Conservation (phyloP, 352 stramenopile genomes). For the Peronosclerospora sorghi region DNA sequence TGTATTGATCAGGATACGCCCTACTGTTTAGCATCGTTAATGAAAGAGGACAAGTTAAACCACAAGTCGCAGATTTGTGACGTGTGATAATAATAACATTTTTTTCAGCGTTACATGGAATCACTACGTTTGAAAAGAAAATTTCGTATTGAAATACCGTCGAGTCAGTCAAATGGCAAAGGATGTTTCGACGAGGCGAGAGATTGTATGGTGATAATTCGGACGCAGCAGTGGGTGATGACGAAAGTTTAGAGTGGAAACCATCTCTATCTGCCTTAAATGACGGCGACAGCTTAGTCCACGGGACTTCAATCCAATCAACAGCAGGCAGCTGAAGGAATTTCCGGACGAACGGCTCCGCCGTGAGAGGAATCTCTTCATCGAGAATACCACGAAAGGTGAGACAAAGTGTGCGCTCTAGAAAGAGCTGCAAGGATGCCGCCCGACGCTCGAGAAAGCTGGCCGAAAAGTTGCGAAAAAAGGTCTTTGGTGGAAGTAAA, state of each 20-base stretch:
- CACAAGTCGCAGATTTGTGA: constrained; percentile 20
- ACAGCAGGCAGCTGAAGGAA: constrained; percentile 63
- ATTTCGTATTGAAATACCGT: constrained; percentile 22
- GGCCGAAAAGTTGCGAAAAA: constrained; percentile 47
- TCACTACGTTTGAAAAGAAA: constrained; percentile 29
- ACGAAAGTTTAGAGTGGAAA: constrained; percentile 15
- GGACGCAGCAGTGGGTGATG: constrained; percentile 15
- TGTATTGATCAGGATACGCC: not conserved
- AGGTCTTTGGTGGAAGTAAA: constrained; percentile 58
- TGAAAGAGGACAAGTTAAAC: not conserved
- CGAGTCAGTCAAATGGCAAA: constrained; percentile 6
- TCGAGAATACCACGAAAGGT: constrained; percentile 56
- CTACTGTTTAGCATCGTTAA: not conserved
- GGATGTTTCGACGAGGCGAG: constrained; percentile 14
- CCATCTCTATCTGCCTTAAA: constrained; percentile 5
- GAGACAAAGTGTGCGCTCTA: constrained; percentile 44
- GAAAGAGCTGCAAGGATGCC: constrained; percentile 46
- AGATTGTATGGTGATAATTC: constrained; percentile 21
- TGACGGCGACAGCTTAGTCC: constrained; percentile 18
- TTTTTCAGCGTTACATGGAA: constrained; percentile 31
- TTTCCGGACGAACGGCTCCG: constrained; percentile 46
- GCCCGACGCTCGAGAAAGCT: constrained; percentile 53
- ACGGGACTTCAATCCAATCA: constrained; percentile 57
- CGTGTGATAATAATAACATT: constrained; percentile 3
- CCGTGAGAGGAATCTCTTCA: constrained; percentile 52